Percentiles rank a stretch among this genome's conserved stretches.
phyloP scores from a whole-genome alignment of 2,329 filamentous ascomycete genomes.

The Penicillium capsulatum region DNA sequence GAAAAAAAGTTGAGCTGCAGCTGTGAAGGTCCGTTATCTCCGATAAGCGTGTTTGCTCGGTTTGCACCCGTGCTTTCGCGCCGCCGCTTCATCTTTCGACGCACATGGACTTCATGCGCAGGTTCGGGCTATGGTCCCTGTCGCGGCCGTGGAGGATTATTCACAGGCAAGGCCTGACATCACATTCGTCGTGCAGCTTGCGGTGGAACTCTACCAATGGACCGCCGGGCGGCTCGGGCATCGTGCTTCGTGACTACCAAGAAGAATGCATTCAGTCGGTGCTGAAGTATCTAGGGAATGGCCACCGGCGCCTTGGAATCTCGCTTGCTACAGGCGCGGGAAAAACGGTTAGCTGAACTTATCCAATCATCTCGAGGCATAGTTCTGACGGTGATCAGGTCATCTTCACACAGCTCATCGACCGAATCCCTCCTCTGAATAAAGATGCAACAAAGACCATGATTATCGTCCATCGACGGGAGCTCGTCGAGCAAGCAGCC shows the following conservation, averaged over 20 bases:
- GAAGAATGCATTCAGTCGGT: slow-evolving; percentile 87
- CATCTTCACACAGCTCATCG: slow-evolving; percentile 93
- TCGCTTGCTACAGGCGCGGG: slow-evolving; percentile 84
- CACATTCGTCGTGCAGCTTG: slow-evolving; percentile 23
- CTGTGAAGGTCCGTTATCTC: slow-evolving; percentile 14
- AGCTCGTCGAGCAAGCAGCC: slow-evolving; percentile 91
- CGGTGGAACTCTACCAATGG: slow-evolving; percentile 26
- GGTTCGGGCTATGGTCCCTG: slow-evolving; percentile 21
- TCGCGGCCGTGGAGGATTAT: slow-evolving; percentile 14
- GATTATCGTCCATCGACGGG: slow-evolving; percentile 85
- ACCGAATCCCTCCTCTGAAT: slow-evolving; percentile 60
- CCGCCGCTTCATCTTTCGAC: slow-evolving; percentile 1
- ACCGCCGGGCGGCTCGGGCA: slow-evolving; percentile 24
- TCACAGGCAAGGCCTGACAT: slow-evolving; percentile 19
- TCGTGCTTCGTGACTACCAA: slow-evolving; percentile 77
- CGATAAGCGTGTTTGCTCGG: slow-evolving; percentile 37
- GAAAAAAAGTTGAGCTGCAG: slow-evolving; percentile 7
- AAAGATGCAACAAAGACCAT: slow-evolving; percentile 68
- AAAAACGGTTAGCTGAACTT: slow-evolving; percentile 63
- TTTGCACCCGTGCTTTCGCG: slow-evolving; percentile 25
- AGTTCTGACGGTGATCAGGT: too few relatives aligned
- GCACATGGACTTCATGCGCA: slow-evolving; percentile 31
- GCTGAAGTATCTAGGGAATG: slow-evolving; percentile 61
- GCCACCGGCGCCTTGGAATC: slow-evolving; percentile 74
- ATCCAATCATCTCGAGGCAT: too few relatives aligned